phyloP scores from a whole-genome alignment of 2,329 filamentous ascomycete genomes.

The Fusarium sororula region DNA sequence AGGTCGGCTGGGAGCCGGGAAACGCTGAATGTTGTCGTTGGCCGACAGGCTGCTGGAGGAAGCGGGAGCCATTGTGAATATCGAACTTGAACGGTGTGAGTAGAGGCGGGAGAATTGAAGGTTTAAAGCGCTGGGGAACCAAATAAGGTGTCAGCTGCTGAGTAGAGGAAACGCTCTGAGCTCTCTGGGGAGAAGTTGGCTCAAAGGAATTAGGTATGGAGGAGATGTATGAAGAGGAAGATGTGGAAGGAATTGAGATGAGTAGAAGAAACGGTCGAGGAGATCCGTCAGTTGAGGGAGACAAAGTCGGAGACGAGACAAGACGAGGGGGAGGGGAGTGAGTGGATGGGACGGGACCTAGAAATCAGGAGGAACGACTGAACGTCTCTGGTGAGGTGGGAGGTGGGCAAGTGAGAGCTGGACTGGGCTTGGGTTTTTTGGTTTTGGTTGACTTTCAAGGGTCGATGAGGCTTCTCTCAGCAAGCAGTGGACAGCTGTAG shows the following conservation, averaged over 20 bases:
- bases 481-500: constrained; percentile 18
- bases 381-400: constrained; percentile 35
- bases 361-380: constrained; percentile 44
- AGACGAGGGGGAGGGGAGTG: constrained; percentile 25
- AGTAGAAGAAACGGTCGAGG: constrained; percentile 37
- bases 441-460: constrained; percentile 42
- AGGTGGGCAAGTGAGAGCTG: constrained; percentile 41
- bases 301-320: constrained; percentile 20
- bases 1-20: constrained; percentile 90
- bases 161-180: constrained; percentile 38
- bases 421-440: constrained; percentile 41
- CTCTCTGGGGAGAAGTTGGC: constrained; percentile 35
- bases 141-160: constrained; percentile 38
- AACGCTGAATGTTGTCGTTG: constrained; percentile 99
- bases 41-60: constrained; percentile 71
- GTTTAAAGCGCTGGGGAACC: constrained; percentile 32
- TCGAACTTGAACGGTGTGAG: constrained; percentile 37
- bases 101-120: constrained; percentile 25
- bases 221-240: constrained; percentile 35
- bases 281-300: constrained; percentile 40
- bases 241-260: constrained; percentile 30
- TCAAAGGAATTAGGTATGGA: constrained; percentile 44
- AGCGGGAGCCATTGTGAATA: constrained; percentile 62
- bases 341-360: constrained; percentile 20
- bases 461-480: constrained; percentile 40